Percentiles rank a stretch among this genome's conserved stretches.
phyloP scores from a whole-genome alignment of 306 rosid species.

The Luffa acutangula region DNA sequence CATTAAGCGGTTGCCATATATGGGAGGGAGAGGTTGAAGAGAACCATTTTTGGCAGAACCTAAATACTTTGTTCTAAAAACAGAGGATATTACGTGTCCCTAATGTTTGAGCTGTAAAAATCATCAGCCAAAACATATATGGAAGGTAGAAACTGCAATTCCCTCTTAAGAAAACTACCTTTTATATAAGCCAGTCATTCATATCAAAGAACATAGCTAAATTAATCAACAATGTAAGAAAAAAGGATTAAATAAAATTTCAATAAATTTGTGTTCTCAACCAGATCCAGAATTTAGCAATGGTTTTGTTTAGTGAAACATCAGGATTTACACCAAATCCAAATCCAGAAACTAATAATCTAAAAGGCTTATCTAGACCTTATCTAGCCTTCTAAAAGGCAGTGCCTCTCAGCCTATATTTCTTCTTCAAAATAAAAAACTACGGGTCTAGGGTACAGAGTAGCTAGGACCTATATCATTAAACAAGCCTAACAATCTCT shows the following conservation, averaged over 20 bases:
- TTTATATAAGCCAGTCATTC: background rate
- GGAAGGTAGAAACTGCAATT: constrained; percentile 1
- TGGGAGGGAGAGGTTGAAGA: background rate
- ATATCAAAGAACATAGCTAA: background rate
- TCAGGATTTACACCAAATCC: background rate
- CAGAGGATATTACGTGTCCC: background rate
- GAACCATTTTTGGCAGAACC: constrained; percentile 14
- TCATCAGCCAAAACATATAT: background rate
- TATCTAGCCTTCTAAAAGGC: background rate
- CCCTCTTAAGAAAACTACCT: background rate
- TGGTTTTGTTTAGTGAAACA: background rate
- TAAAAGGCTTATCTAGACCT: background rate
- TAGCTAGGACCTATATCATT: background rate
- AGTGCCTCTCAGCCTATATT: background rate
- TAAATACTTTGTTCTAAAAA: constrained; percentile 3
- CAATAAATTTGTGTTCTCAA: background rate
- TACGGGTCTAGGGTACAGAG: background rate
- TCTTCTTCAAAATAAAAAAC: background rate
- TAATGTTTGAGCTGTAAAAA: background rate
- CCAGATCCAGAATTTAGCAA: background rate
- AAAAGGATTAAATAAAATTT: background rate
- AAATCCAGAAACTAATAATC: constrained; percentile 2
- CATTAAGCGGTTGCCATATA: background rate
- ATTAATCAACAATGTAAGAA: background rate
- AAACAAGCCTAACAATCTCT: background rate